Evolutionary conservation across 2,329 filamentous ascomycete genomes (phyloP), one percentile per base, ranked within the genome.

Genomic region (Ilyonectria destructans): DNA sequence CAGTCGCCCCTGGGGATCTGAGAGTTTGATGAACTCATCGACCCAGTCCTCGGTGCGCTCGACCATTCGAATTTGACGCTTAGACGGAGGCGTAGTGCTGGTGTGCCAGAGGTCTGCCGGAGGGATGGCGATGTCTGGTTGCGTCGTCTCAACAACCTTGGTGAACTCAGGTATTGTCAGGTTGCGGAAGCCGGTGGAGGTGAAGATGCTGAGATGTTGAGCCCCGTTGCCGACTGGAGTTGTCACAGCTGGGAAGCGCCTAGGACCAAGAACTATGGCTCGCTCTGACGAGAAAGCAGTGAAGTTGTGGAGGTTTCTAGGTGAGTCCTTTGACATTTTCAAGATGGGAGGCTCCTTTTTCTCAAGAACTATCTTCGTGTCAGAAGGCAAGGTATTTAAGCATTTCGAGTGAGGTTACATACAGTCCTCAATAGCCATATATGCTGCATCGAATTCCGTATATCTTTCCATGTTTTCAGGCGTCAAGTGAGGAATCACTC

Each of bases 391-490:
- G 3, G 6, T 13, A 19, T 8, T 29, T 21, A 15, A 26, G 19
- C 8, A 21, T 8, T 55, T 10, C 8, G 10, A 45, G 19, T 3
- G 6, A 3, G 33, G 54, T 19, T 9, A 82, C 93, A 82, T 86
- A 98, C 96, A 98, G 81, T 99, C 96, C 85, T 99, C 96, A 31
- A 98, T 84, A 1, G 92, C 93, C 76, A 96, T 85, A 78, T 97
- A 97, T 3, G 93, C 86, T 29, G 92, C 93, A 31, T 85, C 84
- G 67, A 97, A 85, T 6, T 87, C 79, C 1, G 91, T 90, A 75
- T 92, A 85, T 62, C 89, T 91, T 46, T 82, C 80, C 71, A 96
- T 85, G 69, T 92, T 92, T 84, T 99, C 96, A 45, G 95, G 95
- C 3, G 95, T 93, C 71, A 99, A 83, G 82, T 99, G 96, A 58